Percentiles rank a stretch among this genome's conserved stretches.
These are phyloP conservation scores for Vigna reflexopilosa DNA, from an alignment of 306 rosid genomes.

Conservation along the genomic window DNA sequence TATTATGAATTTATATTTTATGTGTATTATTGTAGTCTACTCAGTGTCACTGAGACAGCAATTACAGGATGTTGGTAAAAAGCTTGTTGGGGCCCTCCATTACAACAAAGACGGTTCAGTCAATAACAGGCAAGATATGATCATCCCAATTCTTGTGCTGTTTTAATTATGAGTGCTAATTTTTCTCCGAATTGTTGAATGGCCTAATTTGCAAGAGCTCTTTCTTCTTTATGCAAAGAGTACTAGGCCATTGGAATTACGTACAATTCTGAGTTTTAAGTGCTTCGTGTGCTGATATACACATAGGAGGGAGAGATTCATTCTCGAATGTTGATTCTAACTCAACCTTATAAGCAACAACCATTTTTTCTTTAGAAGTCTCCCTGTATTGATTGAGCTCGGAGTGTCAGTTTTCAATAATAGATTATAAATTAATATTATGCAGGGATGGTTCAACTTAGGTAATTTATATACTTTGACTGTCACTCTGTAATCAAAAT, in stretches of 20 bases:
- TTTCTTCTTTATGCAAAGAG: neutral
- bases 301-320: neutral
- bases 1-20: conserved; percentile 49
- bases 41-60: conserved; percentile 97
- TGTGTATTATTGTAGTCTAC: conserved; percentile 78
- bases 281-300: conserved; percentile 1
- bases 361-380: neutral
- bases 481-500: conserved; percentile 14
- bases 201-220: conserved; percentile 22
- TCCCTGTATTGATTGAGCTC: conserved; percentile 7
- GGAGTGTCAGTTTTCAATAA: conserved; percentile 10
- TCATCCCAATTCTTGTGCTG: conserved; percentile 32
- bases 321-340: conserved; percentile 11
- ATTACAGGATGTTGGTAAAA: conserved; percentile 97
- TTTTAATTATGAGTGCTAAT: neutral
- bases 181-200: conserved; percentile 2
- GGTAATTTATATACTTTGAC: conserved; percentile 28
- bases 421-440: conserved; percentile 7
- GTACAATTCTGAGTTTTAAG: neutral
- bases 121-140: conserved; percentile 77
- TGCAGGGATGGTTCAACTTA: conserved; percentile 3
- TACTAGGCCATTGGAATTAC: neutral
- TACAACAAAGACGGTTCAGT: conserved; percentile 96
- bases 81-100: conserved; percentile 94
- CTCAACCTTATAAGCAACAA: neutral